Evolutionary conservation across 1,139 yeast genomes (phyloP).

Genomic region (Petasospora rhodanensis): DNA sequence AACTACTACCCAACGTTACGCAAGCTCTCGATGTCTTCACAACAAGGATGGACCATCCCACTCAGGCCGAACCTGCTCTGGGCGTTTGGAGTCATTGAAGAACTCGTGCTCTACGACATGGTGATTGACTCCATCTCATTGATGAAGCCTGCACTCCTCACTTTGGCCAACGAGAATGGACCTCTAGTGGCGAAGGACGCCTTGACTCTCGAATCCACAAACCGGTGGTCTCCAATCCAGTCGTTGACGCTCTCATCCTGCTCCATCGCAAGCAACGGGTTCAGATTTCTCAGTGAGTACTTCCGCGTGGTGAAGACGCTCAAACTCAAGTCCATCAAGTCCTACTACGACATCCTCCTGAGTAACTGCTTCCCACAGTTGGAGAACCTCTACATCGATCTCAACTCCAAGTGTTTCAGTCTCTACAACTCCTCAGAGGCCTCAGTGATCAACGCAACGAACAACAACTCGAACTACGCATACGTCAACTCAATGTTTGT

Average conservation of each 20-base stretch:
- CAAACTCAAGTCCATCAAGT: slow-evolving; percentile 34
- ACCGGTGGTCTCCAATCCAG: slow-evolving; percentile 29
- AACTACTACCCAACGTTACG: slow-evolving; percentile 22
- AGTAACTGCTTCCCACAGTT: slow-evolving; percentile 43
- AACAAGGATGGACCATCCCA: slow-evolving; percentile 47
- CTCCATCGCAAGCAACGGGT: slow-evolving; percentile 34
- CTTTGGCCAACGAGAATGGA: slow-evolving; percentile 21
- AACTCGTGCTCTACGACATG: slow-evolving; percentile 42
- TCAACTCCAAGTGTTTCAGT: slow-evolving; percentile 45
- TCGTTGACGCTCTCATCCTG: slow-evolving; percentile 29
- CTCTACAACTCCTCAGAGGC: slow-evolving; percentile 18
- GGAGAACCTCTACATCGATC: slow-evolving; percentile 37
- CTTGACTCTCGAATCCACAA: slow-evolving; percentile 11
- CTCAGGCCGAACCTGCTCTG: slow-evolving; percentile 37
- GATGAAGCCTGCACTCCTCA: slow-evolving; percentile 30
- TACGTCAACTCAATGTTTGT: slow-evolving; percentile 25
- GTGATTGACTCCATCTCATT: slow-evolving; percentile 40
- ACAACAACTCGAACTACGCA: slow-evolving; percentile 23
- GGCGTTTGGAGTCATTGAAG: slow-evolving; percentile 42
- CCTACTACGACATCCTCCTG: slow-evolving; percentile 44
- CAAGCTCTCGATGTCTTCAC: slow-evolving; percentile 33
- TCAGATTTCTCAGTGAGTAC: slow-evolving; percentile 26
- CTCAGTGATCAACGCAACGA: slow-evolving; percentile 16
- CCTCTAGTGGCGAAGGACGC: slow-evolving; percentile 20
- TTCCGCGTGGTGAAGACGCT: slow-evolving; percentile 38